A percentile compares a stretch with the other conserved stretches of the same genome.
Conservation (phyloP, 129 eudicot species). For the Dittrichia graveolens region DNA sequence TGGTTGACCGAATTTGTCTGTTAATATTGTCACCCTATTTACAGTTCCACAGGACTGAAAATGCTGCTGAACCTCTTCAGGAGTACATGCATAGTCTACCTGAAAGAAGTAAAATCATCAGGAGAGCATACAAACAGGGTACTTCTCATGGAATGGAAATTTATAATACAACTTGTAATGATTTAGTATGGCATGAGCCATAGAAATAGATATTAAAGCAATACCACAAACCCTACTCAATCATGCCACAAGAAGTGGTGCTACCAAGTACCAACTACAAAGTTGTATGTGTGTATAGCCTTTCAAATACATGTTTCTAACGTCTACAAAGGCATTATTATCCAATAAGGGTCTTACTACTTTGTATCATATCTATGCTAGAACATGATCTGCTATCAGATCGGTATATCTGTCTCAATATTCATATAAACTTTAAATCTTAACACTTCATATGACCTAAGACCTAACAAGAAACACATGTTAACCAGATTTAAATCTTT, state of each 20-base stretch:
- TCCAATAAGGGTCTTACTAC: not conserved
- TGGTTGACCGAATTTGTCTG: conserved; percentile 69
- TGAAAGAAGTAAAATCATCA: not conserved
- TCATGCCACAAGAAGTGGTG: not conserved
- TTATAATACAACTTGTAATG: conserved; percentile 1
- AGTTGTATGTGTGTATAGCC: no score
- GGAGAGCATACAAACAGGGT: conserved; percentile 1
- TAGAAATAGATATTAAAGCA: not conserved
- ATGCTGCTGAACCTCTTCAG: conserved; percentile 48
- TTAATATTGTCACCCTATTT: conserved; percentile 56
- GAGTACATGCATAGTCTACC: conserved; percentile 46
- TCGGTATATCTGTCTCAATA: no score
- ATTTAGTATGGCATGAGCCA: not conserved
- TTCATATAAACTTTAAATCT: not conserved
- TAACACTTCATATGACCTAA: not conserved
- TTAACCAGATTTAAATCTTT: no score
- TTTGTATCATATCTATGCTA: not conserved
- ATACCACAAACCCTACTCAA: not conserved
- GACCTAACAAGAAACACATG: not conserved
- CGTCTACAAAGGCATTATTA: no score
- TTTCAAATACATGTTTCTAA: no score
- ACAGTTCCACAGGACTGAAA: conserved; percentile 66
- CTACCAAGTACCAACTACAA: not conserved
- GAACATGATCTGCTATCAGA: not conserved
- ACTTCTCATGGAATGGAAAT: not conserved